Percentiles rank a stretch among this genome's conserved stretches.
phyloP scores from a whole-genome alignment of 805 yeast species.

The Ogataea pini region DNA sequence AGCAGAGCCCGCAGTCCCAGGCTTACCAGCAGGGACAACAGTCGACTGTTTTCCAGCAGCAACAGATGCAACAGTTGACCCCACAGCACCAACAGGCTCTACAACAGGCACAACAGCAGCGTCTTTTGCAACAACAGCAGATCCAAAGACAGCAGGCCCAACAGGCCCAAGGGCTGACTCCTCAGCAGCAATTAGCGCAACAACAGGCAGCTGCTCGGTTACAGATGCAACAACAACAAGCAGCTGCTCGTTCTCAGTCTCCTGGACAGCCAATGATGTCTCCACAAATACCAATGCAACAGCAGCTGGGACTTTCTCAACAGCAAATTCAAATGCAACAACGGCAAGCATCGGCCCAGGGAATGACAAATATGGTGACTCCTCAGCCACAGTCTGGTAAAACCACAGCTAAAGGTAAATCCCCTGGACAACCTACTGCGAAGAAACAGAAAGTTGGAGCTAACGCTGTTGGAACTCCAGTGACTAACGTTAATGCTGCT shows the following conservation, averaged over 20 bases:
- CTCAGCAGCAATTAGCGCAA: conserved; percentile 17
- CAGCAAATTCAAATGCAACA: conserved; percentile 16
- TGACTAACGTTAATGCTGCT: conserved; percentile 50
- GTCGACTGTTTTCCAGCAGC: conserved; percentile 8
- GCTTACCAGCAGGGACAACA: conserved; percentile 1
- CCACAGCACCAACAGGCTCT: conserved; percentile 26
- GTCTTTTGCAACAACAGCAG: conserved; percentile 29
- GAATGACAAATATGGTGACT: conserved; percentile 1
- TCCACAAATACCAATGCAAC: conserved; percentile 9
- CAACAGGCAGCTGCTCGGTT: conserved; percentile 12
- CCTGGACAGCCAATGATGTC: conserved; percentile 15
- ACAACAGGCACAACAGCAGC: conserved; percentile 25
- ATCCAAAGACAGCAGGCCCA: conserved; percentile 19
- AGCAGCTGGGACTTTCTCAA: conserved; percentile 14
- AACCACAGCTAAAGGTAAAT: conserved; percentile 10
- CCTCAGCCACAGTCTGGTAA: conserved; percentile 8
- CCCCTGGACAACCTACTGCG: conserved; percentile 14
- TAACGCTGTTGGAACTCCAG: conserved; percentile 37
- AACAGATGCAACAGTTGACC: conserved; percentile 16
- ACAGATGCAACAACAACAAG: conserved; percentile 16
- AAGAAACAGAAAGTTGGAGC: conserved; percentile 22
- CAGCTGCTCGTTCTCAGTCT: conserved; percentile 12
- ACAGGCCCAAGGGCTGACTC: conserved; percentile 11
- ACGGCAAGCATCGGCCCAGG: conserved; percentile 14
- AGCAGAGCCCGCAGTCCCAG: conserved; percentile 17